phyloP scores from a whole-genome alignment of 73 alveolate species.

The Breviolum minutum region DNA sequence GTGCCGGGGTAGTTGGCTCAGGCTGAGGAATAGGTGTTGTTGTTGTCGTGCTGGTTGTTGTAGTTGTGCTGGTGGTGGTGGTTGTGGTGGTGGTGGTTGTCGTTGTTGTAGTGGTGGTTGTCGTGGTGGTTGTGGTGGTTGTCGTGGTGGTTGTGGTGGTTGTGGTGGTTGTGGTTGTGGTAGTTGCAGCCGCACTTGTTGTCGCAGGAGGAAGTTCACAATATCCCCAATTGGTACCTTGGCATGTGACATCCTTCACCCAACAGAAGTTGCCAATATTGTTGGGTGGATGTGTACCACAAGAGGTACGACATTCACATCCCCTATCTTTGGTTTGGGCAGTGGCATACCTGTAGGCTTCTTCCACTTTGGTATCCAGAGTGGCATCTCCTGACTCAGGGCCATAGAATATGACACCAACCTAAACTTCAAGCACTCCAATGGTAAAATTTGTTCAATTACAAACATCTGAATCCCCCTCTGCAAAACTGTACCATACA shows the following conservation, averaged over 20 bases:
- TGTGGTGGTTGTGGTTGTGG: conserved; percentile 4
- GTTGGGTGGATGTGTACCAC: neutral
- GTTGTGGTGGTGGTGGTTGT: conserved; percentile 20
- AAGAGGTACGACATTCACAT: conserved; percentile 15
- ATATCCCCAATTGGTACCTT: conserved; percentile 83
- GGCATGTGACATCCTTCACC: conserved; percentile 34
- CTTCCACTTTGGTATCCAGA: neutral
- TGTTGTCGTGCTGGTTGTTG: conserved; percentile 1
- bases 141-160: conserved; percentile 44
- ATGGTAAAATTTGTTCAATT: no score
- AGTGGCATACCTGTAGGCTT: neutral
- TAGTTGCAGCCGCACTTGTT: neutral
- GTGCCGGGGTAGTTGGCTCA: neutral
- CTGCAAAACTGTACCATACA: no score
- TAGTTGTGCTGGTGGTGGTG: conserved; percentile 34
- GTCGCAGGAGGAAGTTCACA: neutral
- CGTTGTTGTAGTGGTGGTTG: conserved; percentile 42
- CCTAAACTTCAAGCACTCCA: neutral
- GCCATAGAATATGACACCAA: no score
- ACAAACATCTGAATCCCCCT: no score
- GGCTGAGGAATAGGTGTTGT: neutral
- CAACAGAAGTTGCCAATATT: conserved; percentile 11
- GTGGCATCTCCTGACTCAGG: neutral
- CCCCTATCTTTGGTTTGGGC: neutral
- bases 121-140: conserved; percentile 10